Evolutionary conservation across 139 green algal genomes (phyloP), one percentile per base, ranked within the genome.

Genomic region (Protoeuglena noctilucae): DNA sequence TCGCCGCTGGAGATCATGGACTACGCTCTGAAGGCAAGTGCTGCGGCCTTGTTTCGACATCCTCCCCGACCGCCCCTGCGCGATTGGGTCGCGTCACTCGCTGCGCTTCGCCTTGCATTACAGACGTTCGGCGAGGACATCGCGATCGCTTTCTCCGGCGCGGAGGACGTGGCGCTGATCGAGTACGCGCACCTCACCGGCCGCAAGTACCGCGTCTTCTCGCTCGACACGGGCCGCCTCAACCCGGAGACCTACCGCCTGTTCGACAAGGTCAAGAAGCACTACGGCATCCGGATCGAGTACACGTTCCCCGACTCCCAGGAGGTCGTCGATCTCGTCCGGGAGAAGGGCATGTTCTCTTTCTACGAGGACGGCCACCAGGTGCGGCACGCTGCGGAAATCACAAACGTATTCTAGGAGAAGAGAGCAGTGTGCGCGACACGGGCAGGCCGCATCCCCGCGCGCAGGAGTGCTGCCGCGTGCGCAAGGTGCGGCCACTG

Each of bases 341-440:
- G 84, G n/a, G 57, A 67, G 51, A 98, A 98, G 81, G 90, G 90
- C 51, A 72, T 97, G 75, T 98, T 93, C 69, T 93, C 78, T 45
- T 98, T 98, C 68, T 98, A 96, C 71, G 75, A 89, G 34, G 90
- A 98, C 66, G 90, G 90, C 29, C 90, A 98, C 75, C 73, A 81
- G 58, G 90, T 97, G 76, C 93, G 85, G n/a, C n/a, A n/a, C n/a
- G n/a, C n/a, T n/a, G n/a, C n/a, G n/a, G n/a, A n/a, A n/a, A n/a
- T n/a, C n/a, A n/a, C n/a, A n/a, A n/a, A n/a, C n/a, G n/a, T n/a
- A n/a, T n/a, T n/a, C n/a, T n/a, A n/a, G n/a, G n/a, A n/a, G n/a
- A n/a, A n/a, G n/a, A n/a, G n/a, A n/a, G n/a, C n/a, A n/a, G n/a
- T n/a, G n/a, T n/a, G n/a, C n/a, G n/a, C n/a, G n/a, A n/a, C n/a